phyloP scores from a whole-genome alignment of 371 early-diverging fungal species.

The Mucor circinelloides region DNA sequence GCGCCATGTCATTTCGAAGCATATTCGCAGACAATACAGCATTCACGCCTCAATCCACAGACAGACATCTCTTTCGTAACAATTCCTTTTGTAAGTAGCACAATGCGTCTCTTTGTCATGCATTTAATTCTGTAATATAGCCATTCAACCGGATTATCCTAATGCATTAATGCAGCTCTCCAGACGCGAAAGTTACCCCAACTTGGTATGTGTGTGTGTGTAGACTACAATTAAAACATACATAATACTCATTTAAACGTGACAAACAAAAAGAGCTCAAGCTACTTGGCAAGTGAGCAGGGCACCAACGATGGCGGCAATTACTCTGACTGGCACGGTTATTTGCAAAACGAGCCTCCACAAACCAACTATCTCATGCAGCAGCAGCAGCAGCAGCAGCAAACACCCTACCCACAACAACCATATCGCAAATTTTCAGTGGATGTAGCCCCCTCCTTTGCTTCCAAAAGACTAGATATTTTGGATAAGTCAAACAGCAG shows the following conservation, averaged over 20 bases:
- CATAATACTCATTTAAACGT: background rate
- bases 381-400: background rate
- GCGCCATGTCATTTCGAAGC: slow-evolving; percentile 34
- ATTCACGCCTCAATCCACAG: slow-evolving; percentile 37
- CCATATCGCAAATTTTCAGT: slow-evolving; percentile 31
- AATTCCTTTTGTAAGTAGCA: slow-evolving; percentile 14
- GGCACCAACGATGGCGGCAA: background rate
- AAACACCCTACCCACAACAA: background rate
- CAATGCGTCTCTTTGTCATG: background rate
- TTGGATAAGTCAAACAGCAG: slow-evolving; percentile 18
- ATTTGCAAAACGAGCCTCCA: slow-evolving; percentile 8
- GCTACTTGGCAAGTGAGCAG: slow-evolving; percentile 13
- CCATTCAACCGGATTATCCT: slow-evolving; percentile 3
- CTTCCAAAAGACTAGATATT: slow-evolving; percentile 33
- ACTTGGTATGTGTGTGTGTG: slow-evolving; percentile 24
- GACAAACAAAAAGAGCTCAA: slow-evolving; percentile 11
- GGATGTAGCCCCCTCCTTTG: slow-evolving; percentile 26
- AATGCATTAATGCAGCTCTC: slow-evolving; percentile 19
- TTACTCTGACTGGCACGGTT: slow-evolving; percentile 22
- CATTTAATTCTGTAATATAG: background rate
- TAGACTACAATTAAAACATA: background rate
- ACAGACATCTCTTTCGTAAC: slow-evolving; percentile 31
- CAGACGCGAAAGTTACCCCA: slow-evolving; percentile 45
- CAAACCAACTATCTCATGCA: background rate
- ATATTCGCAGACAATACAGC: slow-evolving; percentile 40